Base-by-base conservation (phyloP, 2,329 filamentous ascomycete species). In the Botrytis byssoidea region DNA sequence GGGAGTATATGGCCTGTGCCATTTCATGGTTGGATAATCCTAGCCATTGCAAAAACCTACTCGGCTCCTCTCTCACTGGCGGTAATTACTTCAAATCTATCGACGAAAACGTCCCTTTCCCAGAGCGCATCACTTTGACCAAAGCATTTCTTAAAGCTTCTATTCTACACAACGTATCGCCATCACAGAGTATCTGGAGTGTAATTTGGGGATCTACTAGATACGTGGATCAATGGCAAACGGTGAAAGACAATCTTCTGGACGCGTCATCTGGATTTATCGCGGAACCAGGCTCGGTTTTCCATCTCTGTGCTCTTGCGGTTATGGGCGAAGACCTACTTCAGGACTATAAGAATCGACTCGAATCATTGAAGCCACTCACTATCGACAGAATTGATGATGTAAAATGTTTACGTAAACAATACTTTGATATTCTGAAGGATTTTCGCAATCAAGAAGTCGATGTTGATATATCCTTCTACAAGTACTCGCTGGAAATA, bases 11-110 rank as follows among this genome's bases (percentile, higher is more conserved):
- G 64, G 66, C 55, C 7, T 73, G 71, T 37, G 63, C 74, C 3
- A 55, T 65, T 37, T 76, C 60, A 32, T 74, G 57, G 70, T 73
- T 78, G 22, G 70, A 74, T 37, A 69, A 73, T 40, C 74, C 70
- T 8, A 61, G 2, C 8, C 57, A 75, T 40, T 75, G 72, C 68
- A 67, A 60, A 57, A 37, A 73, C 7, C 64, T 74, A 35, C 73
- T 71, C 12, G 74, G 55, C 40, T 70, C 74, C 5, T 35, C 35
- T 32, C 59, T 64, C 35, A 68, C 71, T 42, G 68, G 72, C 29
- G 74, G 75, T 6, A 73, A 75, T 35, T 57, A 77, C 14, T 78
- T 78, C 51, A 71, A 76, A 32, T 40, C 77, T 25, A 76, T 78
- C 32, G 76, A 77, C 44, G 72, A 74, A 16, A 71, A 74, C 42